Percentiles rank a stretch among this genome's conserved stretches.
These are phyloP conservation scores for Limnomonas spitsbergensis DNA, from an alignment of 139 green algal species.

Conservation along the genomic window DNA sequence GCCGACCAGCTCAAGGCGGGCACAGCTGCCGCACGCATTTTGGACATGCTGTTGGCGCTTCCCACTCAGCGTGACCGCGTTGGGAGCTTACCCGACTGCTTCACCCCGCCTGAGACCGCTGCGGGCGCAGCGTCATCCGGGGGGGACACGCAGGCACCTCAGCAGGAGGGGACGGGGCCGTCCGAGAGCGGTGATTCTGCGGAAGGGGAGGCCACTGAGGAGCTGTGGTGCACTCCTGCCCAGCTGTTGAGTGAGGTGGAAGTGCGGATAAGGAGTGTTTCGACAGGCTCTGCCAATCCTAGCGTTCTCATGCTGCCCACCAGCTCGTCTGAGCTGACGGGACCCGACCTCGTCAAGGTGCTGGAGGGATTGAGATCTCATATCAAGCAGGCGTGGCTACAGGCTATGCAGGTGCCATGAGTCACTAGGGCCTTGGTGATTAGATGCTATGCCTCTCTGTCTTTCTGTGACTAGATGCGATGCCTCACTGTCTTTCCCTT, in stretches of 20 bases:
- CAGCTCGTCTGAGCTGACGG: not conserved
- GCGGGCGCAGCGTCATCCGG: conserved; percentile 3
- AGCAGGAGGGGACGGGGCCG: not conserved
- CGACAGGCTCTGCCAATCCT: not conserved
- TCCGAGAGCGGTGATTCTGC: not conserved
- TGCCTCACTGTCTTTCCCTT: too few relatives aligned
- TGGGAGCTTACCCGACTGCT: conserved; percentile 53
- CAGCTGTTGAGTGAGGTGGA: conserved; percentile 56
- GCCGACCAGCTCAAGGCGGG: conserved; percentile 41
- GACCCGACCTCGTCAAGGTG: not conserved
- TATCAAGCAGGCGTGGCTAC: conserved; percentile 1
- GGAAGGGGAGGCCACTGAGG: conserved; percentile 25
- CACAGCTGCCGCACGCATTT: conserved; percentile 21
- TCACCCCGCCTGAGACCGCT: conserved; percentile 36
- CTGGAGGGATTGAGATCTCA: not conserved
- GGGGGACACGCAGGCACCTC: conserved; percentile 1
- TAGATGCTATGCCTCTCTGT: too few relatives aligned
- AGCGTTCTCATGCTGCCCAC: not conserved
- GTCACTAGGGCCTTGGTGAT: too few relatives aligned
- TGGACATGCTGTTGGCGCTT: conserved; percentile 48
- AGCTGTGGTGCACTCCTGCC: conserved; percentile 46
- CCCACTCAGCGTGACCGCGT: conserved; percentile 28
- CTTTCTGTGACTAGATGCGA: too few relatives aligned
- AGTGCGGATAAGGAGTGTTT: conserved; percentile 17
- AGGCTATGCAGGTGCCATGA: conserved; percentile 3